Base-by-base conservation (phyloP, 2,329 filamentous ascomycete genomes). In the Didymella lethalis region DNA sequence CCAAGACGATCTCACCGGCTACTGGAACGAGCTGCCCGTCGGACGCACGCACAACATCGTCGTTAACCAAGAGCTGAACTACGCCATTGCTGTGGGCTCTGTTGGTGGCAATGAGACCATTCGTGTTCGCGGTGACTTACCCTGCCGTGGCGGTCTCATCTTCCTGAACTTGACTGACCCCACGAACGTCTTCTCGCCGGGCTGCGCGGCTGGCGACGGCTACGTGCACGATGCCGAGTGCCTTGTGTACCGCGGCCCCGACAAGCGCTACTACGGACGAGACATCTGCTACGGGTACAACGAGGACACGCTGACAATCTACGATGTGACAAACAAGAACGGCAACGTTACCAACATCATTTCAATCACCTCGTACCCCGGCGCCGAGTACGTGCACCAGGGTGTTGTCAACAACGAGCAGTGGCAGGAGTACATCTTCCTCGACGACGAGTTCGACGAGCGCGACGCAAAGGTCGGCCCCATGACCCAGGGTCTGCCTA, bases 141-240 rank as follows among this genome's bases (percentile, higher is more conserved):
- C 66, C 51, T 86, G 84, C 76, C 72, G 72, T 14, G 80, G 80
- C 18, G 85, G 85, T 12, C 72, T 86, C 40, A 84, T 84, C 74
- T 84, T 85, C 76, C 80, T 86, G 63, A 81, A 86, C 72, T 74
- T 87, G 43, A 79, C 77, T 11, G 81, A 86, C 64, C 78, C 83
- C 10, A 66, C 78, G 16, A 84, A 36, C 16, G 32, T 36, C 32
- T 79, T 73, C 14, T 79, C 77, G 8, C 81, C 82, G 8, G 85
- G 84, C 25, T 86, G 84, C 64, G 81, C 81, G 5, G 74, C 78
- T 23, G 70, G 78, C 16, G 84, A 86, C 67, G 84, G 84, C 59
- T 86, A 86, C 68, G 84, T 86, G 14, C 84, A 87, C 69, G 85
- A 86, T 63, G 84, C 85, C 1, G 83, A 87, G 73, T 86, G 84